A percentile compares a stretch with the other conserved stretches of the same genome.
These are phyloP conservation scores for Cladosporium sp. DNA, from an alignment of 2,329 filamentous ascomycete genomes.

Conservation along the genomic window DNA sequence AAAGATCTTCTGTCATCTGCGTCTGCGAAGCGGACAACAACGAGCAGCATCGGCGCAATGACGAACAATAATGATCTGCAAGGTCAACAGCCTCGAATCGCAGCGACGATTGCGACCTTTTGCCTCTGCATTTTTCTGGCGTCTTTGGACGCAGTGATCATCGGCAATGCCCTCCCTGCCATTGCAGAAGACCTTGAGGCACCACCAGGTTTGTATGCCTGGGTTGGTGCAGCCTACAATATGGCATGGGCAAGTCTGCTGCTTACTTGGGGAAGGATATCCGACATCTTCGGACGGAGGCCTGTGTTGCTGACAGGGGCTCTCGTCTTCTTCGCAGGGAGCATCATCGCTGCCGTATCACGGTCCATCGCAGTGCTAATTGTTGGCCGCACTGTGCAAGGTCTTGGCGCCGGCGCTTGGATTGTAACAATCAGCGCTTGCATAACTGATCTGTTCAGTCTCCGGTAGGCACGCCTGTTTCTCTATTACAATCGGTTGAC, in stretches of 20 bases:
- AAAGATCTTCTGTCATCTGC: too few species aligned
- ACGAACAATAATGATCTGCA: too few species aligned
- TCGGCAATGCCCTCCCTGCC: neutral
- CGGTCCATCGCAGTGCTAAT: constrained; percentile 13
- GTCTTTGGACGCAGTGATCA: neutral
- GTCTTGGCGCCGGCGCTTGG: constrained; percentile 36
- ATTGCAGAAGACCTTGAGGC: neutral
- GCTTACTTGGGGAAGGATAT: neutral
- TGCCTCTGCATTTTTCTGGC: neutral
- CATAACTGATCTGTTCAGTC: neutral
- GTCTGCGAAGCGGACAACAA: too few species aligned
- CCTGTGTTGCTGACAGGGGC: neutral
- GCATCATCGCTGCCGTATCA: neutral
- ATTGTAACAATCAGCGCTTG: neutral
- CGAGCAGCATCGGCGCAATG: too few species aligned
- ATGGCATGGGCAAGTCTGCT: neutral
- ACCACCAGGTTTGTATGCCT: neutral
- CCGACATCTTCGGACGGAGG: neutral
- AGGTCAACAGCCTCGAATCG: too few species aligned
- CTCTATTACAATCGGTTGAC: neutral
- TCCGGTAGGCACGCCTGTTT: too few species aligned
- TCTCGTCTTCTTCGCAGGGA: neutral
- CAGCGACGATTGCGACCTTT: neutral
- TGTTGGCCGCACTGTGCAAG: constrained; percentile 39
- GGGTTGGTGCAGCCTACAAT: neutral